These are phyloP conservation scores for Chaetomium strumarium DNA, from an alignment of 2,329 filamentous ascomycete species.

Conservation along the genomic window DNA sequence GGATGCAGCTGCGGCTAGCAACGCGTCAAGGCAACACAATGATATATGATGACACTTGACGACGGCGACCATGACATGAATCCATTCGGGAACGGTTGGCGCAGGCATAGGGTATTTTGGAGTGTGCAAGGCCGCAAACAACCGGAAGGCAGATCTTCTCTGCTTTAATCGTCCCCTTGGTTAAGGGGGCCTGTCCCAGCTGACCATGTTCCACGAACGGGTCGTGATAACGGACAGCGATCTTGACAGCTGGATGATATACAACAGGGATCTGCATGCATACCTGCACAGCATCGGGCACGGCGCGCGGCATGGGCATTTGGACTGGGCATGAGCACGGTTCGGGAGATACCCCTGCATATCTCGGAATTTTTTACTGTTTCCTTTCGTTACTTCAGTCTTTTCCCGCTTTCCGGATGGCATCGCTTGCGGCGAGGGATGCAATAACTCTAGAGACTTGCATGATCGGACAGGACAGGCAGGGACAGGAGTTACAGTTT, in stretches of 20 bases:
- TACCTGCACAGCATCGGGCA: not conserved
- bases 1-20: not conserved
- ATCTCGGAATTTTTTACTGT: not conserved
- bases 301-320: not conserved
- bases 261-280: not conserved
- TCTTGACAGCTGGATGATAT: not conserved
- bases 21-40: not conserved
- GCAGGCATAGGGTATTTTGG: not conserved
- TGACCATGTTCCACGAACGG: no score
- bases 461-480: not conserved
- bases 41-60: not conserved
- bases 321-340: constrained; percentile 1
- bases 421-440: not conserved
- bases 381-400: not conserved
- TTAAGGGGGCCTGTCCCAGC: no score
- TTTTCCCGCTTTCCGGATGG: not conserved
- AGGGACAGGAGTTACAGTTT: not conserved
- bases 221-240: no score
- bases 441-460: no score
- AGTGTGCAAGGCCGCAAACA: not conserved
- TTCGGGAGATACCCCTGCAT: constrained; percentile 9
- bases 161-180: no score
- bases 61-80: not conserved
- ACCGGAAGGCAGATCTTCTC: no score
- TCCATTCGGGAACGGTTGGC: not conserved